Evolutionary conservation across 2,329 filamentous ascomycete genomes (phyloP).

Genomic region (Cercospora nicotianae): DNA sequence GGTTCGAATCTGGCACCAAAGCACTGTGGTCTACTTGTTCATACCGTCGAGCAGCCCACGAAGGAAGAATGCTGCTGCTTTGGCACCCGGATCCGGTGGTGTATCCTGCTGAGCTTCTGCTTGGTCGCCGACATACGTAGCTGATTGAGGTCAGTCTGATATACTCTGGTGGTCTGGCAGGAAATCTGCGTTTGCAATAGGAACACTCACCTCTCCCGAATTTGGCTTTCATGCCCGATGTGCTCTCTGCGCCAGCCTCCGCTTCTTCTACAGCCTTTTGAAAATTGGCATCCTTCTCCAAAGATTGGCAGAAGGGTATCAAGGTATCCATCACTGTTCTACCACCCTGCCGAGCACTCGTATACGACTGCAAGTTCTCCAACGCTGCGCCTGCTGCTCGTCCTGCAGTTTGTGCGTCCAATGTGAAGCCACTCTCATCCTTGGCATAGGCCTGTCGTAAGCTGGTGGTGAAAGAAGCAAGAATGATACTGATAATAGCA

Average conservation of each 20-base stretch:
- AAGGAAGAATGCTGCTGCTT: conserved; percentile 41
- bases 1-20: neutral
- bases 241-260: conserved; percentile 38
- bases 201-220: conserved; percentile 37
- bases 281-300: conserved; percentile 32
- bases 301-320: conserved; percentile 41
- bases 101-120: conserved; percentile 28
- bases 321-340: conserved; percentile 43
- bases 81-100: conserved; percentile 42
- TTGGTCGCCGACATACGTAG: conserved; percentile 40
- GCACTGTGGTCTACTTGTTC: neutral
- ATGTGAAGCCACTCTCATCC: conserved; percentile 24
- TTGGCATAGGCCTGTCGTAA: conserved; percentile 39
- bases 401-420: conserved; percentile 31
- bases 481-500: conserved; percentile 40
- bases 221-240: conserved; percentile 40
- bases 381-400: conserved; percentile 42
- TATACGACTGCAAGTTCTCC: conserved; percentile 45
- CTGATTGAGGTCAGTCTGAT: conserved; percentile 16
- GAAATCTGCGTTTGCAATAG: neutral
- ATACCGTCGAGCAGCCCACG: conserved; percentile 35
- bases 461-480: conserved; percentile 43
- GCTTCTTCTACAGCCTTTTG: conserved; percentile 36
- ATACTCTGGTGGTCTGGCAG: neutral
- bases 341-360: conserved; percentile 38